Evolutionary conservation across 1,139 yeast genomes (phyloP).

Genomic region (Candida neerlandica): DNA sequence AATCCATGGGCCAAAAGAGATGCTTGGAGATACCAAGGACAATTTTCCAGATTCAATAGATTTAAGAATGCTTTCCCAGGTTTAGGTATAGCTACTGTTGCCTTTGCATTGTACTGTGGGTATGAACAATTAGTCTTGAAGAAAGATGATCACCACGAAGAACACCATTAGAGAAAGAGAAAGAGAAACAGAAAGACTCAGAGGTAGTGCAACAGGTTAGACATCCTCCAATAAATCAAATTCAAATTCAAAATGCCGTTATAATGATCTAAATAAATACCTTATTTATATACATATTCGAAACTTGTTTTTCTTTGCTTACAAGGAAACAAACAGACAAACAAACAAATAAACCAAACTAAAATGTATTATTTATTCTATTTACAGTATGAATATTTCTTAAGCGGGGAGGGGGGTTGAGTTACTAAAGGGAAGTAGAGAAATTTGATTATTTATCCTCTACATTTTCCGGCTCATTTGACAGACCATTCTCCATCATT

Average conservation of each 20-base stretch:
- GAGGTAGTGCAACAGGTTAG: neutral
- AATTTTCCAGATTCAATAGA: constrained; percentile 70
- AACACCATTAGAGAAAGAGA: constrained; percentile 22
- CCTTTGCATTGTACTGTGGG: constrained; percentile 66
- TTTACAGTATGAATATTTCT: neutral
- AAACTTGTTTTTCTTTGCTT: neutral
- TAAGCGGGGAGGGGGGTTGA: too few species aligned
- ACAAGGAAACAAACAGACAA: neutral
- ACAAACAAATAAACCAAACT: neutral
- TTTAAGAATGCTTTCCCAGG: constrained; percentile 83
- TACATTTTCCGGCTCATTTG: neutral
- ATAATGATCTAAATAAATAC: neutral
- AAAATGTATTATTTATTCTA: neutral
- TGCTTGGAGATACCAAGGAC: constrained; percentile 91
- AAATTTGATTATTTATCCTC: neutral
- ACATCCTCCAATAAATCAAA: too few species aligned
- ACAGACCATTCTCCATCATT: neutral
- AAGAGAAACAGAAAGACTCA: neutral
- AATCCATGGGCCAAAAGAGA: constrained; percentile 70
- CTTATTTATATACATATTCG: constrained; percentile 7
- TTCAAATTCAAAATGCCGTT: neutral
- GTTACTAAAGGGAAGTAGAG: neutral
- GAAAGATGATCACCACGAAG: constrained; percentile 27
- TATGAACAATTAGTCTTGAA: constrained; percentile 58
- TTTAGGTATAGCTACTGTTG: constrained; percentile 76